These are phyloP conservation scores for Suillus cothurnatus DNA, from an alignment of 768 basidiomycete genomes.

Conservation along the genomic window DNA sequence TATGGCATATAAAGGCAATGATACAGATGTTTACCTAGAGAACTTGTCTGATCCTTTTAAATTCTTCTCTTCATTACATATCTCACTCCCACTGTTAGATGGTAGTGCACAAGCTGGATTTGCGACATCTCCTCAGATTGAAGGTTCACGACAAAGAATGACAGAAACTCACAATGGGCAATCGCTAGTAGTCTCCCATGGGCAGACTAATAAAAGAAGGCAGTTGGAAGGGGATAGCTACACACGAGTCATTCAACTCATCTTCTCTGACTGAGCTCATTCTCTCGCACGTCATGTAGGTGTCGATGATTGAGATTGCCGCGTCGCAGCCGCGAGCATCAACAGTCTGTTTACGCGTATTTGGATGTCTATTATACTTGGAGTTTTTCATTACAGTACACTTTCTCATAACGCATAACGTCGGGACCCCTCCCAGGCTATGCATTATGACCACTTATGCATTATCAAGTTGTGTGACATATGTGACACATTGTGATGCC, in stretches of 20 bases:
- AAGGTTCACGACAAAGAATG: not conserved
- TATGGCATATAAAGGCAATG: not conserved
- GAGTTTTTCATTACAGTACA: too few species aligned
- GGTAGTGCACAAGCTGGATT: not conserved
- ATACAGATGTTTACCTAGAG: not conserved
- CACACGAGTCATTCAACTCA: not conserved
- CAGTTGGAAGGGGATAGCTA: not conserved
- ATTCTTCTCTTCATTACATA: not conserved
- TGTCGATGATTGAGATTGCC: too few species aligned
- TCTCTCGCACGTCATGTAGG: not conserved
- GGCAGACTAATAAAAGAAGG: not conserved
- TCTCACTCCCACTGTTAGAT: not conserved
- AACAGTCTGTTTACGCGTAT: too few species aligned
- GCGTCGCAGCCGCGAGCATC: too few species aligned
- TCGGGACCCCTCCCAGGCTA: too few species aligned
- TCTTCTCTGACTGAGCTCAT: not conserved
- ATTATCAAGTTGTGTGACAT: too few species aligned
- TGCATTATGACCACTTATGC: too few species aligned
- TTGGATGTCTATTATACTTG: too few species aligned
- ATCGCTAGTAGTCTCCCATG: not conserved
- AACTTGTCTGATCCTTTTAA: not conserved
- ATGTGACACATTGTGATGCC: too few species aligned
- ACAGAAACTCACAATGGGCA: not conserved
- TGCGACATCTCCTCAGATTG: not conserved
- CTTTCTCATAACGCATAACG: too few species aligned